These are phyloP conservation scores for Arachnomyces sp. DNA, from an alignment of 2,329 filamentous ascomycete species.

Conservation along the genomic window DNA sequence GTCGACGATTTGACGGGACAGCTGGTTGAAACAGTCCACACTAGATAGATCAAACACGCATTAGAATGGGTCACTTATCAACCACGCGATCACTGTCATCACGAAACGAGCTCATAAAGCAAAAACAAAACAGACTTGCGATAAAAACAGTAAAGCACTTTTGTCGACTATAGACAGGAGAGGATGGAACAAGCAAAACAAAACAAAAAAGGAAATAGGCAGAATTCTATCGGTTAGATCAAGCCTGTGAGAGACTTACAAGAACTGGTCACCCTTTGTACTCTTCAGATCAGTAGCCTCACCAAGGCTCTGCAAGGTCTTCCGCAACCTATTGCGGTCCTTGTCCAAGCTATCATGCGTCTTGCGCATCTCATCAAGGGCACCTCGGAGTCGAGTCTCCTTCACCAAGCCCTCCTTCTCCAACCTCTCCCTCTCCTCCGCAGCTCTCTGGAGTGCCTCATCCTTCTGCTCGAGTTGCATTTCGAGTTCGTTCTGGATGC, in stretches of 20 bases:
- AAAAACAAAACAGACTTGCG: conserved; percentile 4
- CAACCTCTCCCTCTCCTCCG: conserved; percentile 36
- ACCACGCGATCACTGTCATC: conserved; percentile 3
- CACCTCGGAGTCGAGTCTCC: conserved; percentile 38
- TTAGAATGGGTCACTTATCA: conserved; percentile 36
- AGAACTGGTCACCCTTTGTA: conserved; percentile 41
- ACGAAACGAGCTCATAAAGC: not conserved
- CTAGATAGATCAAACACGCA: conserved; percentile 33
- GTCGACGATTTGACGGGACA: conserved; percentile 44
- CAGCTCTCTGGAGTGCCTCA: conserved; percentile 32
- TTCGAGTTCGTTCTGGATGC: conserved; percentile 24
- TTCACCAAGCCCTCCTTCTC: conserved; percentile 39
- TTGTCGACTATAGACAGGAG: conserved; percentile 11
- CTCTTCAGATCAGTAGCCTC: conserved; percentile 45
- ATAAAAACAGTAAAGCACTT: not conserved
- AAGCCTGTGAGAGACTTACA: conserved; percentile 34
- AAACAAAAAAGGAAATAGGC: conserved; percentile 4
- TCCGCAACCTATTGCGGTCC: conserved; percentile 43
- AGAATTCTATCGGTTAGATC: not conserved
- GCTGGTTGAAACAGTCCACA: conserved; percentile 44
- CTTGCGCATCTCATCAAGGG: conserved; percentile 35
- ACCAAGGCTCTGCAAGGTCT: conserved; percentile 41
- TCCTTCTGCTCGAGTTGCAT: conserved; percentile 34
- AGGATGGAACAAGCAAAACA: conserved; percentile 8
- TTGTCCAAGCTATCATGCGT: conserved; percentile 43